phyloP scores from a whole-genome alignment of 2,329 filamentous ascomycete species.

The Cryphonectria parasitica region DNA sequence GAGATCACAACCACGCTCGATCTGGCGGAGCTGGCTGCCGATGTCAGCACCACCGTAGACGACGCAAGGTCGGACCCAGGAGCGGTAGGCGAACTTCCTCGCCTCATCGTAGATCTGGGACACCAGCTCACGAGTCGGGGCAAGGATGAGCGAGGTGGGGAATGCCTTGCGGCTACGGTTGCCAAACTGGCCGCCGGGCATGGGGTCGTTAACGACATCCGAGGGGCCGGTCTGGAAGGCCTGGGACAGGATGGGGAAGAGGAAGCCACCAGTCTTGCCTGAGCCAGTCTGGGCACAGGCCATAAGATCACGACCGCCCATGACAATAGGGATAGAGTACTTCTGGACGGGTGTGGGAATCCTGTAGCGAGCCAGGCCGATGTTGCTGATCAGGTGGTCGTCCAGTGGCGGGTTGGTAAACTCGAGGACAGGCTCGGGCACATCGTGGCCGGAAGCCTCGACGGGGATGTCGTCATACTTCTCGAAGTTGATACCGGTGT shows the following conservation, averaged over 20 bases:
- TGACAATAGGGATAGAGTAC: conserved; percentile 98
- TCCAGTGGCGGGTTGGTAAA: conserved; percentile 97
- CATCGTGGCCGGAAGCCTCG: conserved; percentile 90
- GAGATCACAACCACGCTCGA: conserved; percentile 95
- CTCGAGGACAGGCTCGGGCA: conserved; percentile 85
- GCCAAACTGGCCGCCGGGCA: conserved; percentile 60
- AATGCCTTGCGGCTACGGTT: conserved; percentile 97
- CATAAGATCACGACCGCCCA: conserved; percentile 97
- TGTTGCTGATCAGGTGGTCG: conserved; percentile 90
- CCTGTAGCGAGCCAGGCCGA: conserved; percentile 91
- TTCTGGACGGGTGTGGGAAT: conserved; percentile 97
- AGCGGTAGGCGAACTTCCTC: conserved; percentile 98
- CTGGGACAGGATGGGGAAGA: conserved; percentile 99
- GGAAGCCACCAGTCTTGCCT: conserved; percentile 99
- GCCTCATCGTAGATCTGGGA: conserved; percentile 98
- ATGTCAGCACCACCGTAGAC: conserved; percentile 99
- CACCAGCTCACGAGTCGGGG: conserved; percentile 96
- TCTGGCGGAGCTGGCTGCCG: conserved; percentile 95
- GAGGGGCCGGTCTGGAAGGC: conserved; percentile 90
- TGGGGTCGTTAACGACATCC: conserved; percentile 36
- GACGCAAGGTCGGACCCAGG: conserved; percentile 97
- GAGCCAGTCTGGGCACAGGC: conserved; percentile 99
- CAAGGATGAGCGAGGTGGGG: conserved; percentile 92
- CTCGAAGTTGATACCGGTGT: conserved; percentile 99
- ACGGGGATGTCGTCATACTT: conserved; percentile 99